A percentile compares a stretch with the other conserved stretches of the same genome.
These are phyloP conservation scores for Chrysochromulina parva DNA, from an alignment of 78 protist species.

Conservation along the genomic window DNA sequence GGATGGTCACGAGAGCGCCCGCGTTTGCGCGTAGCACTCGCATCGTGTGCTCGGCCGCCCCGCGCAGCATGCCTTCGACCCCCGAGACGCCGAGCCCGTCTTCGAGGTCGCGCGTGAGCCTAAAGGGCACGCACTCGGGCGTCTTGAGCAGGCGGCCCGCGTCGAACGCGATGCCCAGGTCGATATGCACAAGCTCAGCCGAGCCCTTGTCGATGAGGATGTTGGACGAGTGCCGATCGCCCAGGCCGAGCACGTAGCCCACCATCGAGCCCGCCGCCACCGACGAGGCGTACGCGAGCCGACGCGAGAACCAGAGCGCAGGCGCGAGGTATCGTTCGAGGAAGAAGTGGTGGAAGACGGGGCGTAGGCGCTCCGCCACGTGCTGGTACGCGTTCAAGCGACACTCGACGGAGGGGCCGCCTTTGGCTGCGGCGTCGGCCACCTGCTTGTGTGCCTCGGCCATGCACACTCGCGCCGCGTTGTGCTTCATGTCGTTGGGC, in stretches of 20 bases:
- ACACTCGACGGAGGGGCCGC: background rate
- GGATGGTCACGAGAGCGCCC: slow-evolving; percentile 44
- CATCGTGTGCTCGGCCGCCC: slow-evolving; percentile 43
- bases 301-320: slow-evolving; percentile 56
- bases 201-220: slow-evolving; percentile 73
- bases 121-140: slow-evolving; percentile 73
- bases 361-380: slow-evolving; percentile 43
- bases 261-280: slow-evolving; percentile 66
- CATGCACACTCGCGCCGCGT: background rate
- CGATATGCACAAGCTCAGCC: slow-evolving; percentile 83
- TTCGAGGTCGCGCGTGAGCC: slow-evolving; percentile 77
- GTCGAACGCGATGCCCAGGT: slow-evolving; percentile 84
- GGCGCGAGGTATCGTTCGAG: slow-evolving; percentile 60
- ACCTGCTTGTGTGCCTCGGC: background rate
- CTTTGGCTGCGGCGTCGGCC: background rate
- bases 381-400: background rate
- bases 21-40: slow-evolving; percentile 49
- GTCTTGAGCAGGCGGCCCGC: slow-evolving; percentile 57
- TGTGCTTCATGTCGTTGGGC: background rate
- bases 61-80: slow-evolving; percentile 66
- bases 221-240: slow-evolving; percentile 84
- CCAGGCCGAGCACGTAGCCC: slow-evolving; percentile 86
- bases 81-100: slow-evolving; percentile 64
- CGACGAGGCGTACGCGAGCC: slow-evolving; percentile 56
- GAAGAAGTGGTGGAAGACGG: slow-evolving; percentile 79